Evolutionary conservation across 2,329 filamentous ascomycete genomes (phyloP), one percentile per base, ranked within the genome.

Genomic region (Ceratocystis alfenasii): DNA sequence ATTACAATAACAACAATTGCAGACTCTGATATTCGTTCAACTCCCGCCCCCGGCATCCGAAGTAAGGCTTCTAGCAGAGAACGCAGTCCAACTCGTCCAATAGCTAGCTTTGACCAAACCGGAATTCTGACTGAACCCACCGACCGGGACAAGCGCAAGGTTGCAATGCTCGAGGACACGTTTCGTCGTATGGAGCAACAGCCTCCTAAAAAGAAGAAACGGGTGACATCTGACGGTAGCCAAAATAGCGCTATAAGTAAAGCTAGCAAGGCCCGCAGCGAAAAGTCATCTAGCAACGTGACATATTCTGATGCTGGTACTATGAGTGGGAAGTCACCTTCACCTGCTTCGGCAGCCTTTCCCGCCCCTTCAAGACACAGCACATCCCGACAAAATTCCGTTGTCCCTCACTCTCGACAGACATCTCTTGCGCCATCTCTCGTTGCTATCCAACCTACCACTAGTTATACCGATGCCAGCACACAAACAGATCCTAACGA

Each of bases 51-150:
- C 10, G 78, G 25, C 33, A 79, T 80, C 6, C 80, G 80, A 68
- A 86, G 84, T 76, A 88, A 88, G 71, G 83, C 85, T 8, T 79
- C 82, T 0, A 88, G 85, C 70, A 81, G 86, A 65, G 86, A 88
- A 69, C 78, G 83, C 69, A 87, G 86, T 2, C 86, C 86, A 1
- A 74, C 79, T 17, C 78, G 80, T 5, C 59, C 57, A 33, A 81
- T 85, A 70, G 85, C 84, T 30, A 82, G 83, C 0, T 81, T 83
- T 66, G 80, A 86, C 63, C 82, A 82, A 8, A 73, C 82, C 1
- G 81, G 81, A 3, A 84, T 86, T 70, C 74, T 86, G 66, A 86
- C 83, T 0, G 84, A 85, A 69, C 82, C 81, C 5, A 86, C 85
- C 0, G 84, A 87, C 69, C 80, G 85, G 36, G 85, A 87, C 68